Evolutionary conservation across 257 asterid species (phyloP), one percentile per base, ranked within the genome.

Genomic region (Solanum ossicruentum): DNA sequence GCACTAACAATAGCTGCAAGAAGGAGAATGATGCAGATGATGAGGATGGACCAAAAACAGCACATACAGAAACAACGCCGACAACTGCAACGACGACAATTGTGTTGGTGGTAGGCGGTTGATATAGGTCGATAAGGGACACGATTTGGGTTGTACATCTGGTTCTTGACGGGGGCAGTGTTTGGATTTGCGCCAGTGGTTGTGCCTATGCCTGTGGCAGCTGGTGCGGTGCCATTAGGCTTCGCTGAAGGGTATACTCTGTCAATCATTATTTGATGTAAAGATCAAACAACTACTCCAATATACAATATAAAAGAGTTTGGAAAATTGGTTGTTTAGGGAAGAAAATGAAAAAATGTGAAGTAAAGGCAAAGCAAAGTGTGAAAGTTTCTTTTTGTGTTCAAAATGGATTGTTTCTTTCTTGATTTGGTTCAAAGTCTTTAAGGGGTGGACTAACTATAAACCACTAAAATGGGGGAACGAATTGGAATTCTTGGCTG

Each of bases 41-140:
- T 20, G 70, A 86, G 72, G 12, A 81, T 67, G 8, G 85, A 82
- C 92, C 92, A 90, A 84, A 89, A 85, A 55, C 89, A 88, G 43
- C 90, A 86, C 45, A 87, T 77, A 84, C 91, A 90, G 83, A 85
- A 83, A 86, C 90, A 89, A 17, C 93, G 89, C 7, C 93, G 90
- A 80, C 91, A 41, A 71, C 77, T 83, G 84, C 90, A 87, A 26
- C 89, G 87, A 47, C 91, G 88, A 78, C 28, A 88, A 61, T 81
- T 81, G 84, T 88, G 89, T 26, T 84, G 83, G 57, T 75, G 84
- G 80, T 72, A 79, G 63, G 66, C 45, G 6, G 89, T 84, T 1
- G 91, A 86, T 41, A 67, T 79, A 17, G 90, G 91, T 43, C 91
- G 87, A 79, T 89, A 86, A 4, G 90, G 89, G 8, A 84, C 88